Evolutionary conservation across 2,329 filamentous ascomycete species (phyloP).

Genomic region (Lojkania enalia): DNA sequence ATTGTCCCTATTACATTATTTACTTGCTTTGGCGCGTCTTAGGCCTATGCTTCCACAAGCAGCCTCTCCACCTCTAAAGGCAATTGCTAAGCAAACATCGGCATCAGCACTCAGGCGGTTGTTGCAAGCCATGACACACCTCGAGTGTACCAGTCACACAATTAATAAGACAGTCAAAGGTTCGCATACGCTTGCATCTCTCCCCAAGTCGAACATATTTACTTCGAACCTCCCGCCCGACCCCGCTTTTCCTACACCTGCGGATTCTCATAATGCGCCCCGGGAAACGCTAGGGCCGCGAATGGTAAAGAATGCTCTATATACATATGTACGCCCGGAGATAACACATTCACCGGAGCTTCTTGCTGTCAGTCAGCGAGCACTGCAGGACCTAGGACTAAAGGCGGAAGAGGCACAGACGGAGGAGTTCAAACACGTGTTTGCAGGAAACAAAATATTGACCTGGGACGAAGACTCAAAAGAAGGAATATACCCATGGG

Average conservation of each 20-base stretch:
- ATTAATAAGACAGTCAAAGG: slow-evolving; percentile 21
- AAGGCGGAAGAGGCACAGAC: slow-evolving; percentile 67
- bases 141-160: slow-evolving; percentile 34
- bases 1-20: not conserved
- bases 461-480: slow-evolving; percentile 69
- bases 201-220: slow-evolving; percentile 68
- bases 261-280: slow-evolving; percentile 77
- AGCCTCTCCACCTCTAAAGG: slow-evolving; percentile 2
- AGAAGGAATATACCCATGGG: slow-evolving; percentile 86
- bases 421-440: slow-evolving; percentile 74
- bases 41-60: slow-evolving; percentile 18
- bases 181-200: slow-evolving; percentile 49
- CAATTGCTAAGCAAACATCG: not conserved
- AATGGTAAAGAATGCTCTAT: slow-evolving; percentile 81
- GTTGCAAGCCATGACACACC: slow-evolving; percentile 50
- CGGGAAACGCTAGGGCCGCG: slow-evolving; percentile 77
- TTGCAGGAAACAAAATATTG: slow-evolving; percentile 80
- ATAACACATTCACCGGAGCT: slow-evolving; percentile 72
- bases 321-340: slow-evolving; percentile 88
- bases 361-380: slow-evolving; percentile 76
- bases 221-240: slow-evolving; percentile 74
- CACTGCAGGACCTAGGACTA: slow-evolving; percentile 81
- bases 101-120: slow-evolving; percentile 36
- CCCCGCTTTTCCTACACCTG: slow-evolving; percentile 75
- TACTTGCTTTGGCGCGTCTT: not conserved